These are phyloP conservation scores for Cercospora canescens DNA, from an alignment of 2,329 filamentous ascomycete genomes.

Conservation along the genomic window DNA sequence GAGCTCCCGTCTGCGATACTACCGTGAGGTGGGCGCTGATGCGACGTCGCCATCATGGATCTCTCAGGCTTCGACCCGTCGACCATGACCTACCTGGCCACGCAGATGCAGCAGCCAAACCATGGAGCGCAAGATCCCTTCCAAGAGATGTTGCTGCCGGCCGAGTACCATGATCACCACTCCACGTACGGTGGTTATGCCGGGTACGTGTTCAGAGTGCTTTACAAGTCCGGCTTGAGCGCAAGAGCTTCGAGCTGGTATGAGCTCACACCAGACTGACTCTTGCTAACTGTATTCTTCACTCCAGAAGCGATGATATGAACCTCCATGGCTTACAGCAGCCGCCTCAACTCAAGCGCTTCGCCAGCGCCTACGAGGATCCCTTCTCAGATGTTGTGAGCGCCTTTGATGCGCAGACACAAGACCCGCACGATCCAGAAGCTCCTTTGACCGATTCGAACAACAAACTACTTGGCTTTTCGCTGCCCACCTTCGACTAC, in stretches of 20 bases:
- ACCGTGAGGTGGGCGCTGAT: constrained; percentile 18
- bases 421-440: constrained; percentile 40
- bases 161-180: constrained; percentile 59
- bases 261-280: background rate
- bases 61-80: constrained; percentile 33
- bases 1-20: constrained; percentile 15
- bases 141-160: constrained; percentile 49
- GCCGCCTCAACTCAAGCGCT: constrained; percentile 34
- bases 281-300: constrained; percentile 6
- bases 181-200: constrained; percentile 62
- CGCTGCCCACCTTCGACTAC: constrained; percentile 51
- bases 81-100: constrained; percentile 60
- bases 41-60: constrained; percentile 30
- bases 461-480: constrained; percentile 58
- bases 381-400: constrained; percentile 54
- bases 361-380: constrained; percentile 48
- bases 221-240: background rate
- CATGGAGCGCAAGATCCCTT: constrained; percentile 46
- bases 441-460: constrained; percentile 63
- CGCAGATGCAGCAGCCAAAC: constrained; percentile 57
- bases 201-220: constrained; percentile 46
- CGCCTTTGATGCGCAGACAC: constrained; percentile 48
- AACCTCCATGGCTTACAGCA: constrained; percentile 25
- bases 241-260: background rate
- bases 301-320: constrained; percentile 32